Base-by-base conservation (phyloP, 2,329 filamentous ascomycete genomes). In the Elsinoe perseae region DNA sequence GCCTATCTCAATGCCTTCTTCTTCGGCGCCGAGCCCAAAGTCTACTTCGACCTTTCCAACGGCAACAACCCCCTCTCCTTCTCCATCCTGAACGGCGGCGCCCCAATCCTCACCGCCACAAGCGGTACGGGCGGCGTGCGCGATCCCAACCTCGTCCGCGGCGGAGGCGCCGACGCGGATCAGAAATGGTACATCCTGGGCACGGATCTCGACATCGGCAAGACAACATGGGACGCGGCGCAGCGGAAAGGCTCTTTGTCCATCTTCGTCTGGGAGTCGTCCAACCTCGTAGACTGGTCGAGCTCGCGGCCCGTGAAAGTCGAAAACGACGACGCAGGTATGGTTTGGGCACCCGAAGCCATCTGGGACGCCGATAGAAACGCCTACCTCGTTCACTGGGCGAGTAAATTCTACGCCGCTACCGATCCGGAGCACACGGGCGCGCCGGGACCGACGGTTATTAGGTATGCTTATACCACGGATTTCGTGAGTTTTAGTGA, bases 321-420 rank as follows among this genome's bases (percentile, higher is more conserved):
- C 9, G 78, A 81, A 61, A 73, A 79, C 57, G 65, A 65, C n/a
- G 75, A 72, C 2, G 79, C 77, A 0, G 79, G 79, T 2, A 81
- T 81, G 79, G 77, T 80, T 0, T 82, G 79, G 79, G 79, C 79
- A 0, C 80, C 79, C 0, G 75, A 77, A 52, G 78, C 78, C 0
- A 74, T 81, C 53, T 81, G 74, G 73, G 77, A 81, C 60, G 67
- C 70, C 0, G 65, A 67, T 1, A 73, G 75, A 62, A 62, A 64
- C 14, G 69, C 74, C 42, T 79, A 75, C 64, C 71, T 75, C 16
- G 71, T 79, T 44, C 75, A 76, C 64, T 79, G 76, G 77, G 68
- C 77, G 0, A 71, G 71, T 5, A 70, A 73, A 12, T 67, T 69
- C 55, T 81, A 81, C 58, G 61, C 72, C 1, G 60, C 73, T 2